Base-by-base conservation (phyloP, 2,329 filamentous ascomycete species). In the Colletotrichum cereale region DNA sequence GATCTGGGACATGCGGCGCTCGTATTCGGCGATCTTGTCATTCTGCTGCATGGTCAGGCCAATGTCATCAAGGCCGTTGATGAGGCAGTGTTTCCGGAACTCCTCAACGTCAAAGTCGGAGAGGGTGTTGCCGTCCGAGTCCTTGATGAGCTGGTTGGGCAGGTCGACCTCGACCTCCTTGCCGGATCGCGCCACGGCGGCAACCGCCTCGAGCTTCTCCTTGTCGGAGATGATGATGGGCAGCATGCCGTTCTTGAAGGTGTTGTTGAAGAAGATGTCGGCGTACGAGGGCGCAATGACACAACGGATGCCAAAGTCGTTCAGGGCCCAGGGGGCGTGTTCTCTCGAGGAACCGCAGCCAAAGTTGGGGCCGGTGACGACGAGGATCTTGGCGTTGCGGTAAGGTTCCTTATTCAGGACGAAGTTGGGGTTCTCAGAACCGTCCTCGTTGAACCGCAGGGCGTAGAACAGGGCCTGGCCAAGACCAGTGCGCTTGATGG, bases 181-280 rank as follows among this genome's bases (percentile, higher is more conserved):
- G 68, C 94, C 94, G 4, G 93, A 92, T 47, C 87, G 87, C 42
- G 95, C 95, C 82, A 97, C 93, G 34, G 86, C 89, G 47, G 93
- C 91, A 74, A 98, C 91, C 73, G 86, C 87, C 53, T 92, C 87
- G 5, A 98, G 85, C 40, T 89, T 86, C 1, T 83, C 85, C 75
- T 90, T 83, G 80, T 96, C 90, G 40, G 87, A 84, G 79, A 98
- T 92, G 71, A 87, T 84, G 73, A 98, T 90, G 58, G 96, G 95
- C 74, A 98, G 86, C 96, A 98, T 98, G 85, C 96, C 96, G 86
- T 99, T 99, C 89, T 99, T 98, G 89, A 98, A 98, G n/a, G 93
- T 96, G 87, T 99, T 99, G 90, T 97, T 98, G 90, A 96, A 97
- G 90, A 98, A 98, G 82, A 99, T 99, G 79, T 97, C 94, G 70